Percentiles rank a stretch among this genome's conserved stretches.
phyloP scores from a whole-genome alignment of 1,139 yeast species.

The Taphrina pruni region DNA sequence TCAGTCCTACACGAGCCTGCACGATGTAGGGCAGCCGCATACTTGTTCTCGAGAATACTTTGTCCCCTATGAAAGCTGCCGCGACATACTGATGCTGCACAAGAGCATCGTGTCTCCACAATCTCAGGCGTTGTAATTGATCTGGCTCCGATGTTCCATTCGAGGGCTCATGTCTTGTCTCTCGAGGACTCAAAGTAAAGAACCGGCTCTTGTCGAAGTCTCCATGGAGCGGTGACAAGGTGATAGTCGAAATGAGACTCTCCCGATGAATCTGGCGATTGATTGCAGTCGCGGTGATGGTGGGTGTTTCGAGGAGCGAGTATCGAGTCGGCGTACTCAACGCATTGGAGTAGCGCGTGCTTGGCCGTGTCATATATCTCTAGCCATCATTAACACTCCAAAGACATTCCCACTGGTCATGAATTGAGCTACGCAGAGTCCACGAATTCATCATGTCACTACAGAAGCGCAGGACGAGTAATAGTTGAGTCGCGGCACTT shows the following conservation, averaged over 20 bases:
- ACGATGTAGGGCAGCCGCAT: background rate
- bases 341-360: conserved; percentile 15
- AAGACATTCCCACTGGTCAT: no score
- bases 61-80: conserved; percentile 92
- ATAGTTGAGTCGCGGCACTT: background rate
- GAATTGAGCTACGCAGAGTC: no score
- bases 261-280: background rate
- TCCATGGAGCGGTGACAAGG: conserved; percentile 10
- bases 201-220: conserved; percentile 4
- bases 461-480: background rate
- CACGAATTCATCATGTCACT: no score
- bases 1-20: background rate
- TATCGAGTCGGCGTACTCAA: conserved; percentile 7
- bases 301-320: conserved; percentile 19
- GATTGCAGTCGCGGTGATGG: conserved; percentile 6
- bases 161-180: background rate
- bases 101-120: conserved; percentile 93
- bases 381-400: background rate
- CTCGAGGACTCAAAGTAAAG: background rate
- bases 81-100: conserved; percentile 91
- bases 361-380: conserved; percentile 12
- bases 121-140: conserved; percentile 81
- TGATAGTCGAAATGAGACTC: conserved; percentile 10
- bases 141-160: background rate
- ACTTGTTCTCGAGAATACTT: conserved; percentile 71